Conservation (phyloP, 352 stramenopile species). For the Globisporangium yorkense region DNA sequence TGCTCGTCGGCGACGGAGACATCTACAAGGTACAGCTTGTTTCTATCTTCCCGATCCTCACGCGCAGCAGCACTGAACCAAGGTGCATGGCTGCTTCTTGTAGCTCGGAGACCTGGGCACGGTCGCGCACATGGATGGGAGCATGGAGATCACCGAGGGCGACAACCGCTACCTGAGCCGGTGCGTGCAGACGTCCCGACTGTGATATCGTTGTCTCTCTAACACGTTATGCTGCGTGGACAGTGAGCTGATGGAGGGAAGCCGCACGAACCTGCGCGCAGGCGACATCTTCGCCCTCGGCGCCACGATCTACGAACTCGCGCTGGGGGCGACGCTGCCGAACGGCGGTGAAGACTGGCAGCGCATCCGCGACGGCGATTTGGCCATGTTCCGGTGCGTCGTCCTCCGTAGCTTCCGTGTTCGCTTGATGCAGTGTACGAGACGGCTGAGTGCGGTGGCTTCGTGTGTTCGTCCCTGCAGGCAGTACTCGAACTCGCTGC, state of each 20-base stretch:
- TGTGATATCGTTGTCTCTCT: background rate
- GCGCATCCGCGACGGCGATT: slow-evolving; percentile 79
- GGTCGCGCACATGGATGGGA: slow-evolving; percentile 70
- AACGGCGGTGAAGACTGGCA: slow-evolving; percentile 81
- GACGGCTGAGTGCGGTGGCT: slow-evolving; percentile 3
- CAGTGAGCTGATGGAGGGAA: slow-evolving; percentile 79
- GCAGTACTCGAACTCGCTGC: slow-evolving; percentile 84
- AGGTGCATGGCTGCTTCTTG: background rate
- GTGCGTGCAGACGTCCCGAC: slow-evolving; percentile 16
- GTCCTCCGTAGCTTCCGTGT: background rate
- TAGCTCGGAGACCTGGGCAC: slow-evolving; percentile 75
- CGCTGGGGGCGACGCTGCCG: slow-evolving; percentile 57
- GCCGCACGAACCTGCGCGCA: slow-evolving; percentile 62
- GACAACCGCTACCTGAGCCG: slow-evolving; percentile 85
- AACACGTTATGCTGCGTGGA: background rate
- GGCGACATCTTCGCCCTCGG: slow-evolving; percentile 84
- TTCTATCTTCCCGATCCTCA: background rate
- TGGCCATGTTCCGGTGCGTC: slow-evolving; percentile 64
- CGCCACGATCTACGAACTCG: slow-evolving; percentile 81
- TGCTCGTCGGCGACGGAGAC: slow-evolving; percentile 51
- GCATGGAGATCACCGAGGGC: slow-evolving; percentile 82
- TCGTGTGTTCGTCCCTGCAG: slow-evolving; percentile 14
- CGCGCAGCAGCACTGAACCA: background rate
- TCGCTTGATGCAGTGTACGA: background rate
- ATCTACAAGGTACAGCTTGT: slow-evolving; percentile 56